Percentiles rank a stretch among this genome's conserved stretches.
These are phyloP conservation scores for Tolypocladium cylindrosporum DNA, from an alignment of 2,329 filamentous ascomycete species.

Conservation along the genomic window DNA sequence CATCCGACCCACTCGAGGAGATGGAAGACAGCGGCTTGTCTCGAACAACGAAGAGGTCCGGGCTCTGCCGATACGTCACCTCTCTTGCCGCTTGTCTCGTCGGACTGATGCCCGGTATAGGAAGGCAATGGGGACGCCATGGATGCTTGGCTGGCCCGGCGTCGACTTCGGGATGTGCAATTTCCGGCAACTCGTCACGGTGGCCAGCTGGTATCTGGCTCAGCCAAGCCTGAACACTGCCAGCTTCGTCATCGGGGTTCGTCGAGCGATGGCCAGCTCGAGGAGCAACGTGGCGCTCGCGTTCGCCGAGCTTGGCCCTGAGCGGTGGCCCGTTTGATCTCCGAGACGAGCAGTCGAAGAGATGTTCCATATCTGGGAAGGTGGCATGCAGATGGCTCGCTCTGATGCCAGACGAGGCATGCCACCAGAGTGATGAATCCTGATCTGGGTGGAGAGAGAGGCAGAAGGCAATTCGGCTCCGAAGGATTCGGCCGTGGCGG, in stretches of 20 bases:
- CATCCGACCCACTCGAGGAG: neutral
- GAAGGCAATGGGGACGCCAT: constrained; percentile 1
- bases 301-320: neutral
- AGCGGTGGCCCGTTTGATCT: neutral
- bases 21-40: constrained; percentile 1
- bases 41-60: constrained; percentile 1
- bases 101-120: neutral
- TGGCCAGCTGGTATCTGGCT: neutral
- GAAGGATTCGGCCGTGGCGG: neutral
- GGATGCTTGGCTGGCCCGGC: neutral
- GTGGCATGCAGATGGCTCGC: neutral
- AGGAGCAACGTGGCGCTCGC: neutral
- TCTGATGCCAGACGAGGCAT: neutral
- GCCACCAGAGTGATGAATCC: neutral
- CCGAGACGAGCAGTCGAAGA: neutral
- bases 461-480: neutral
- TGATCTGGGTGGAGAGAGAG: neutral
- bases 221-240: neutral
- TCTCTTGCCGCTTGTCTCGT: neutral
- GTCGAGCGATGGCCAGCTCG: neutral
- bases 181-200: neutral
- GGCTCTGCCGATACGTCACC: neutral
- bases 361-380: neutral
- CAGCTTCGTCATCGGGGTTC: neutral
- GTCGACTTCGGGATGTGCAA: neutral